phyloP scores from a whole-genome alignment of 2,329 filamentous ascomycete species.

The Periglandula ipomoeae region DNA sequence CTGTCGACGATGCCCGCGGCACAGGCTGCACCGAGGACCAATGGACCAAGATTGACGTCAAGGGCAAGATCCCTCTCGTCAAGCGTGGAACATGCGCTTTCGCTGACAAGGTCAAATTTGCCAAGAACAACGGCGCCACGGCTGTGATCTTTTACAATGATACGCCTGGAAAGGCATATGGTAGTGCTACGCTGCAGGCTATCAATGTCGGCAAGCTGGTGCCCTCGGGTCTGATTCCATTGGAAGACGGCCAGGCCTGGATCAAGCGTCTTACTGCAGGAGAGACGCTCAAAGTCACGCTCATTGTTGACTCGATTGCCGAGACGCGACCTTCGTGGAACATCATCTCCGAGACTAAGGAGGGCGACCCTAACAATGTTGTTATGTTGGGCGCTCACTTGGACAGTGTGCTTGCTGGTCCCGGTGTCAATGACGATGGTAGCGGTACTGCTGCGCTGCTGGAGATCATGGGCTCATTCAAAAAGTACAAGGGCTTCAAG shows the following conservation, averaged over 20 bases:
- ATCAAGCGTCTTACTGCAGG: constrained; percentile 18
- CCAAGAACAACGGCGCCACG: constrained; percentile 29
- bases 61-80: constrained; percentile 34
- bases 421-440: constrained; percentile 32
- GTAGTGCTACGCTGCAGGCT: constrained; percentile 40
- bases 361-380: constrained; percentile 29
- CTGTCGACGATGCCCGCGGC: constrained; percentile 26
- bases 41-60: constrained; percentile 31
- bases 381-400: constrained; percentile 31
- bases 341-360: constrained; percentile 31
- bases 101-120: constrained; percentile 31
- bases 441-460: constrained; percentile 26
- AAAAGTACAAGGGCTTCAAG: constrained; percentile 24
- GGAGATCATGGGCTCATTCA: constrained; percentile 24
- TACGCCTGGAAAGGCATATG: constrained; percentile 29
- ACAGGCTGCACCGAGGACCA: constrained; percentile 31
- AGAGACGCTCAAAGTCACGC: constrained; percentile 20
- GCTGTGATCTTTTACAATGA: constrained; percentile 54
- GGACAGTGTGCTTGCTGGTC: constrained; percentile 27
- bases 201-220: constrained; percentile 22
- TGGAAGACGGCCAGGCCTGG: constrained; percentile 25
- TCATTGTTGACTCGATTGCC: constrained; percentile 23
- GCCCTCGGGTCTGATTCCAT: constrained; percentile 23
- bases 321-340: constrained; percentile 27
- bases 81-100: constrained; percentile 35